Conservation (phyloP, 768 basidiomycete species). For the Xanthoconium stramineum region DNA sequence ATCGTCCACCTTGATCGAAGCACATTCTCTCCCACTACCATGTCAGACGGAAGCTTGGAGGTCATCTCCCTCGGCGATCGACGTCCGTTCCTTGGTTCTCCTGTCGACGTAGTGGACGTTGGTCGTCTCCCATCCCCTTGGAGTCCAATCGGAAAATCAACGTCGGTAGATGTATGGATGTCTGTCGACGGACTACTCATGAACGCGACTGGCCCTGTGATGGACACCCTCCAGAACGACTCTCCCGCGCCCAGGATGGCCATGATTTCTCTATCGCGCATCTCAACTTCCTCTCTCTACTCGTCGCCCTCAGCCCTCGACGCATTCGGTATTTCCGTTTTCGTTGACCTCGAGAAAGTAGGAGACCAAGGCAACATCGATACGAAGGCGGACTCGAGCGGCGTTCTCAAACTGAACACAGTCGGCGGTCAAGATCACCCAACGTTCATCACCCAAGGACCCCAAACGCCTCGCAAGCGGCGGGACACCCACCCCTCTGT, state of each 20-base stretch:
- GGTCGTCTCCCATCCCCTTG: slow-evolving; percentile 28
- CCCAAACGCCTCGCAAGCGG: slow-evolving; percentile 8
- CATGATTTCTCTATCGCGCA: not conserved
- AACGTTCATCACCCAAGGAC: not conserved
- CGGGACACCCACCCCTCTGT: slow-evolving; percentile 15
- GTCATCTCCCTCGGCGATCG: slow-evolving; percentile 21
- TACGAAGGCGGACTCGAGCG: not conserved
- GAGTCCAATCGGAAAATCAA: slow-evolving; percentile 20
- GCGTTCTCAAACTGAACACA: not conserved
- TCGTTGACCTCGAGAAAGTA: slow-evolving; percentile 10
- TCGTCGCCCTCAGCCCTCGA: slow-evolving; percentile 17
- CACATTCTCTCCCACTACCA: slow-evolving; percentile 19
- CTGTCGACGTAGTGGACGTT: not conserved
- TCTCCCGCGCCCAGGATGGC: not conserved
- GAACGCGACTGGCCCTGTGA: slow-evolving; percentile 15
- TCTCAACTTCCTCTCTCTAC: slow-evolving; percentile 5
- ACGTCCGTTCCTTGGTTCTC: slow-evolving; percentile 7
- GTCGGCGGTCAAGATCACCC: slow-evolving; percentile 3
- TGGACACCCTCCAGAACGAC: not conserved
- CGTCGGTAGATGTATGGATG: slow-evolving; percentile 22
- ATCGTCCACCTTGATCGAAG: slow-evolving; percentile 22
- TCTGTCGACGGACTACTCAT: slow-evolving; percentile 19
- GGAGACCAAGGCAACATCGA: not conserved
- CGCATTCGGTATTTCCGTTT: slow-evolving; percentile 18
- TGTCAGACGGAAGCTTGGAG: slow-evolving; percentile 23